Base-by-base conservation (phyloP, 1,139 yeast genomes). In the Pichiaceae sp. region DNA sequence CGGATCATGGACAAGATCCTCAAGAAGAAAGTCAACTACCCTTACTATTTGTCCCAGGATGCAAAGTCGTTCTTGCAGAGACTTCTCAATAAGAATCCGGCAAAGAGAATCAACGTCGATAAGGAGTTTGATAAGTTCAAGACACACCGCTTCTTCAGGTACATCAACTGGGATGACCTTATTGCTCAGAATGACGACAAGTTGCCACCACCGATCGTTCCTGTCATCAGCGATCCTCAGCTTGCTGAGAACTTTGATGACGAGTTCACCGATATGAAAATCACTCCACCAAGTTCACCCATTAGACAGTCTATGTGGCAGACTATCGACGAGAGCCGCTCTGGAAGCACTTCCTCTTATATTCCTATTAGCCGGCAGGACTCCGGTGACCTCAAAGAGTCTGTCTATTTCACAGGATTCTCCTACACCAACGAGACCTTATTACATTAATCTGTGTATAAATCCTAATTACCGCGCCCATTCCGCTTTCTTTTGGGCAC, bases 241-340 rank as follows among this genome's bases (percentile, higher is more conserved):
- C 62, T 85, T 45, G 98, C 98, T 0, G 97, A 91, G 56, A 91
- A 91, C 55, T 91, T 91, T 56, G 94, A 91, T 50, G 61, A 70
- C 17, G 95, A 86, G 48, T 91, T 89, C 59, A 89, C 97, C 0
- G 77, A 73, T n/a, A 76, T 87, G 84, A 48, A 47, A 23, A 53
- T 57, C 17, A 56, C 59, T 1, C 60, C 60, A 11, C 60, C 60
- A 18, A 48, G 56, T 25, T 52, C 57, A 0, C 59, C 59, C 9
- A 46, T 53, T 3, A 38, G 49, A 1, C 47, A 44, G 30, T 42
- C 46, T 4, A 40, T 52, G 17, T 48, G 53, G 36, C 50, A 51
- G 18, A 38, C 44, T 16, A 46, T 54, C 23, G 52, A 47, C 32
- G 55, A 52, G 32, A 48, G 50, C 28, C 45, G 59, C 38, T 49